These are phyloP conservation scores for Xylogone sp. DNA, from an alignment of 2,329 filamentous ascomycete species.

Conservation along the genomic window DNA sequence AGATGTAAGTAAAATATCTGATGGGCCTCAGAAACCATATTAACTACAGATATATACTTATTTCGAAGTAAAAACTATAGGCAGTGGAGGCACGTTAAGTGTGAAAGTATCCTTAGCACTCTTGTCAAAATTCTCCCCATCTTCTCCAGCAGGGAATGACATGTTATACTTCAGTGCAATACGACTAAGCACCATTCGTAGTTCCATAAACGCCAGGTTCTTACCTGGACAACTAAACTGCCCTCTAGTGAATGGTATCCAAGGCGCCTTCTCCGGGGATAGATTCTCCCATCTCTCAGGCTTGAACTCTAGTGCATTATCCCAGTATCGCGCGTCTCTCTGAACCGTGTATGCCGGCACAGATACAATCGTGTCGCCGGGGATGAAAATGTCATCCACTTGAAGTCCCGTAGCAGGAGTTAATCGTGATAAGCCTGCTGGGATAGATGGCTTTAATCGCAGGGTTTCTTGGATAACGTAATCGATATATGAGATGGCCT, in stretches of 20 bases:
- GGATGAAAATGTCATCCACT: slow-evolving; percentile 30
- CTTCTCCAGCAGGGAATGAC: slow-evolving; percentile 7
- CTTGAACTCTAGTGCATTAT: slow-evolving; percentile 9
- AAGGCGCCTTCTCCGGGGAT: slow-evolving; percentile 11
- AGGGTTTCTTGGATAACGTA: slow-evolving; percentile 39
- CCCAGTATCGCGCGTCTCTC: slow-evolving; percentile 13
- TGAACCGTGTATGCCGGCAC: slow-evolving; percentile 20
- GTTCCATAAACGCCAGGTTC: slow-evolving; percentile 27
- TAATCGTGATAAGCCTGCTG: slow-evolving; percentile 29
- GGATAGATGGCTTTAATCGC: slow-evolving; percentile 37
- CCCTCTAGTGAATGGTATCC: slow-evolving; percentile 13
- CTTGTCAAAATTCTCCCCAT: slow-evolving; percentile 27
- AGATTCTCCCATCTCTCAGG: slow-evolving; percentile 15
- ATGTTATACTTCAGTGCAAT: slow-evolving; percentile 18
- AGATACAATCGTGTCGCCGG: slow-evolving; percentile 23
- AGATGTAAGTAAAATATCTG: no score
- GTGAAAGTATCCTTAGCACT: slow-evolving; percentile 16
- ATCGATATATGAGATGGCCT: slow-evolving; percentile 27
- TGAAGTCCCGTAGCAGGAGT: slow-evolving; percentile 34
- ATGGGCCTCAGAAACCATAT: no score
- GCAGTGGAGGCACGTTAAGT: not conserved
- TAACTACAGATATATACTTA: no score
- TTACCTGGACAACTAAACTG: slow-evolving; percentile 24
- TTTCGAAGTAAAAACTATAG: not conserved
- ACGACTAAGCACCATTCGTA: slow-evolving; percentile 22